Evolutionary conservation across 2,329 filamentous ascomycete species (phyloP).

Genomic region (Hypoxylon sp.): DNA sequence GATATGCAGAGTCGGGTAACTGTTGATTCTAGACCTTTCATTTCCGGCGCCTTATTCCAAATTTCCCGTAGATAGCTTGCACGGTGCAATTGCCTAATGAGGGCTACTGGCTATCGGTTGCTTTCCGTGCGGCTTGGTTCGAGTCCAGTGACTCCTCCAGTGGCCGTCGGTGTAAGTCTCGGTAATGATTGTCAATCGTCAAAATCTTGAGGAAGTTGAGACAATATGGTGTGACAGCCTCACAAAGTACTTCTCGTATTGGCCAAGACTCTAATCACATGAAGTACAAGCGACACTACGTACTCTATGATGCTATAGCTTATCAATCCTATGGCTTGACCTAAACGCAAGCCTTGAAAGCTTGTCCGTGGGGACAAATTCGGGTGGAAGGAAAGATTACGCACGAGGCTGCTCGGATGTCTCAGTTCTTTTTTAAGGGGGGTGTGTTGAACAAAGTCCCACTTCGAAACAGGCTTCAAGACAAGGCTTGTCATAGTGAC

Average conservation of each 20-base stretch:
- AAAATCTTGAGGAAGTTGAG: conserved; percentile 3
- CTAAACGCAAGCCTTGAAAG: neutral
- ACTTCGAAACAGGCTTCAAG: neutral
- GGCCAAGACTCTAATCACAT: neutral
- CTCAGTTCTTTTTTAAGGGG: neutral
- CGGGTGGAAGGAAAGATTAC: neutral
- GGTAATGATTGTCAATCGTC: neutral
- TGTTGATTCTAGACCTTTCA: neutral
- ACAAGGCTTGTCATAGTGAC: neutral
- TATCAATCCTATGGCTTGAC: neutral
- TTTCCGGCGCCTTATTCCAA: neutral
- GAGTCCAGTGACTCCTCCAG: neutral
- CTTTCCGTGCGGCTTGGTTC: neutral
- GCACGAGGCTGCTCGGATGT: neutral
- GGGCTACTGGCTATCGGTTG: conserved; percentile 1
- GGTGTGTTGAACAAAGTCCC: neutral
- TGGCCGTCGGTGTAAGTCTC: conserved; percentile 9
- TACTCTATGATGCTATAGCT: neutral
- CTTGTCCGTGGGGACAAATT: neutral
- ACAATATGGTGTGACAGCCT: conserved; percentile 10
- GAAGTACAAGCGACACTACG: too few species aligned
- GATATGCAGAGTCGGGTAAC: neutral
- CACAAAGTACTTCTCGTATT: neutral
- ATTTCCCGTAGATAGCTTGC: neutral
- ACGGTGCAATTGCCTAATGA: neutral